Percentiles rank a stretch among this genome's conserved stretches.
phyloP scores from a whole-genome alignment of 1,284 basidiomycete species.

The Rhodotorula mucilaginosa region DNA sequence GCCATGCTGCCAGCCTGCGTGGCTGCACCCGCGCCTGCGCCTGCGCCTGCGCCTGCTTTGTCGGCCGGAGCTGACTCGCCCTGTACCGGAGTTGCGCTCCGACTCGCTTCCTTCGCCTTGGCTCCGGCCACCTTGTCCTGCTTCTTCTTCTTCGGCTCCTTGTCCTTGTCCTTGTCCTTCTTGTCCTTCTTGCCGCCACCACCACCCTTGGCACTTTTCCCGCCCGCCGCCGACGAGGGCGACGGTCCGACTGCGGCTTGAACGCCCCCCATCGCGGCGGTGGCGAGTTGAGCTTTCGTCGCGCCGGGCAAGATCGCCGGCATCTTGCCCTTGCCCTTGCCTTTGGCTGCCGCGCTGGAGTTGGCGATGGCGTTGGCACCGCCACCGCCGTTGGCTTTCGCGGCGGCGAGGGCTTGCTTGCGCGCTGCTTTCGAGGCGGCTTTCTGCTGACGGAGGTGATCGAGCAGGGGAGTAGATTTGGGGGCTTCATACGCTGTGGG shows the following conservation, averaged over 20 bases:
- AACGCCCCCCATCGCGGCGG: constrained; percentile 3
- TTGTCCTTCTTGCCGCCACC: constrained; percentile 13
- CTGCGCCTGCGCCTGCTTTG: not conserved
- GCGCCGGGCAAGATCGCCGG: constrained; percentile 6
- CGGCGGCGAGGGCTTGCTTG: constrained; percentile 7
- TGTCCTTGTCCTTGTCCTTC: not conserved
- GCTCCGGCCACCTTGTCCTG: not conserved
- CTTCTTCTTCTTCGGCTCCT: constrained; percentile 3
- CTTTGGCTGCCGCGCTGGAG: not conserved
- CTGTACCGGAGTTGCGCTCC: constrained; percentile 9
- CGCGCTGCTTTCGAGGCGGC: constrained; percentile 55
- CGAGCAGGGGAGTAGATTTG: constrained; percentile 80
- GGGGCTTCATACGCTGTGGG: constrained; percentile 54
- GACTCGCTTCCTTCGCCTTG: not conserved
- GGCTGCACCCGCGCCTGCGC: not conserved
- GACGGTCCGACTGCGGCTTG: not conserved
- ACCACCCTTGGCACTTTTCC: not conserved
- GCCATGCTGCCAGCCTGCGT: not conserved
- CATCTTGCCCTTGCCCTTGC: constrained; percentile 22
- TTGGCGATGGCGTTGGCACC: not conserved
- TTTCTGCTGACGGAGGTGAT: constrained; percentile 75
- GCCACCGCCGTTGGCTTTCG: not conserved
- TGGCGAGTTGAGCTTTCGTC: constrained; percentile 18
- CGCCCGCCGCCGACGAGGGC: not conserved
- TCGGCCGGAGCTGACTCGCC: not conserved